phyloP scores from a whole-genome alignment of 345 rosid genomes.

The Linum tenue region DNA sequence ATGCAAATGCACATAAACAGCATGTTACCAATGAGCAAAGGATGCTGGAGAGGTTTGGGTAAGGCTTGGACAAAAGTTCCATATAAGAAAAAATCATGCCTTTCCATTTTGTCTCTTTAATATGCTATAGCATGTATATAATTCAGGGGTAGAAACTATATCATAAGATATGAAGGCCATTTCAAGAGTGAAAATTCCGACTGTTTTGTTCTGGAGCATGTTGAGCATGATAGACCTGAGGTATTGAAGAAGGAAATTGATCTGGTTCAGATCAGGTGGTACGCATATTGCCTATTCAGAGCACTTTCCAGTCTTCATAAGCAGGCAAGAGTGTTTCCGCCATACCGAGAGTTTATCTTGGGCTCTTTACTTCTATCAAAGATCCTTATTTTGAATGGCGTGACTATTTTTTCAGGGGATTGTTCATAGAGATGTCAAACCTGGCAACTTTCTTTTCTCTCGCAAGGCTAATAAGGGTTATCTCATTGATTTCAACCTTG shows the following conservation, averaged over 20 bases:
- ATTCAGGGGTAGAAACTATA: slow-evolving; percentile 73
- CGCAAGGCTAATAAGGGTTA: slow-evolving; percentile 64
- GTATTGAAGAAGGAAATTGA: slow-evolving; percentile 71
- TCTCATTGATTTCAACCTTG: slow-evolving; percentile 94
- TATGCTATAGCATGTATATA: background rate
- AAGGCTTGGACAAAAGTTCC: slow-evolving; percentile 14
- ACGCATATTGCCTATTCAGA: slow-evolving; percentile 79
- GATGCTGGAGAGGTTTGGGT: slow-evolving; percentile 97
- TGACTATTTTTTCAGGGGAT: slow-evolving; percentile 39
- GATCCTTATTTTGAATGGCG: too few relatives aligned
- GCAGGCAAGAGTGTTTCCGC: slow-evolving; percentile 33
- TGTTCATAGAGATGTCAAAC: slow-evolving; percentile 95
- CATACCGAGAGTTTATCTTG: background rate
- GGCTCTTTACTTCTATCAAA: too few relatives aligned
- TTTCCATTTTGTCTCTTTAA: background rate
- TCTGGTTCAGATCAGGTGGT: slow-evolving; percentile 60
- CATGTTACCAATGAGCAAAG: slow-evolving; percentile 62
- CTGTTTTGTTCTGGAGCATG: slow-evolving; percentile 84
- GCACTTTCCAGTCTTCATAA: slow-evolving; percentile 83
- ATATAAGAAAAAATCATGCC: background rate
- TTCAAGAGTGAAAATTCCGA: slow-evolving; percentile 61
- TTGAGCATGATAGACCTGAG: slow-evolving; percentile 95
- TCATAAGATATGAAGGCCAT: slow-evolving; percentile 72
- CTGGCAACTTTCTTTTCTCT: slow-evolving; percentile 93
- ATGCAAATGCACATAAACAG: slow-evolving; percentile 61